Evolutionary conservation across 2,329 filamentous ascomycete genomes (phyloP).

Genomic region (Ilyonectria sp.): DNA sequence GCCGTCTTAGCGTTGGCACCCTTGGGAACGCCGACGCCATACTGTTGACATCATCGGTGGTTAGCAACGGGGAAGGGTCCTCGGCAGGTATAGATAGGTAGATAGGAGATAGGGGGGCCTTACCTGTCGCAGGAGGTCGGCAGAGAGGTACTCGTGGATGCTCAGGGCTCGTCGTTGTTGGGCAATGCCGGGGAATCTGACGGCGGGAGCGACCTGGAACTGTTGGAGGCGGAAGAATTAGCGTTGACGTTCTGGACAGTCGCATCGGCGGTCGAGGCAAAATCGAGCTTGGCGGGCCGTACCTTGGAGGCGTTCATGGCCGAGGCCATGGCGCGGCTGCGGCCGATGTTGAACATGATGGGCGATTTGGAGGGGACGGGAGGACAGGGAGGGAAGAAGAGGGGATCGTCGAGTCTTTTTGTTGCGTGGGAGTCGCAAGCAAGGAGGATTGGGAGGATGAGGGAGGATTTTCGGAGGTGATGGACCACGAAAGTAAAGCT

Average conservation of each 20-base stretch:
- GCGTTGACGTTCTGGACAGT: conserved; percentile 10
- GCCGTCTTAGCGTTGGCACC: conserved; percentile 87
- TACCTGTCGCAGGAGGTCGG: conserved; percentile 87
- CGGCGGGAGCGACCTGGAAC: conserved; percentile 59
- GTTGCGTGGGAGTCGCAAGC: conserved; percentile 18
- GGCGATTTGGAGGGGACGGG: conserved; percentile 24
- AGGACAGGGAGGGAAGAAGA: conserved; percentile 33
- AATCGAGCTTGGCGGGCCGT: conserved; percentile 52
- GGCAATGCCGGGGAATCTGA: conserved; percentile 74
- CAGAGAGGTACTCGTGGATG: conserved; percentile 98
- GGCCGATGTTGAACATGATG: conserved; percentile 90
- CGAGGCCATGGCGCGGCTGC: conserved; percentile 85
- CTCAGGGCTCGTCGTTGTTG: conserved; percentile 92
- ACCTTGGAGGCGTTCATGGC: conserved; percentile 86
- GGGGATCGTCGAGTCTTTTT: conserved; percentile 40
- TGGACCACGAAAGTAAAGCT: conserved; percentile 30
- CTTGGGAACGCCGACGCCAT: conserved; percentile 94
- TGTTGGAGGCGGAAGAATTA: conserved; percentile 37
- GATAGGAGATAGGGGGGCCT: conserved; percentile 40
- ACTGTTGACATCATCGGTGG: conserved; percentile 67
- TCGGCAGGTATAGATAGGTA: conserved; percentile 30
- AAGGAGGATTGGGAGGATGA: conserved; percentile 13
- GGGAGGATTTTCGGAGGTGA: conserved; percentile 28
- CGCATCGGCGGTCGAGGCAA: conserved; percentile 33
- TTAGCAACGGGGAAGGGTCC: conserved; percentile 36